Base-by-base conservation (phyloP, 768 basidiomycete genomes). In the Podaxis rugospora region DNA sequence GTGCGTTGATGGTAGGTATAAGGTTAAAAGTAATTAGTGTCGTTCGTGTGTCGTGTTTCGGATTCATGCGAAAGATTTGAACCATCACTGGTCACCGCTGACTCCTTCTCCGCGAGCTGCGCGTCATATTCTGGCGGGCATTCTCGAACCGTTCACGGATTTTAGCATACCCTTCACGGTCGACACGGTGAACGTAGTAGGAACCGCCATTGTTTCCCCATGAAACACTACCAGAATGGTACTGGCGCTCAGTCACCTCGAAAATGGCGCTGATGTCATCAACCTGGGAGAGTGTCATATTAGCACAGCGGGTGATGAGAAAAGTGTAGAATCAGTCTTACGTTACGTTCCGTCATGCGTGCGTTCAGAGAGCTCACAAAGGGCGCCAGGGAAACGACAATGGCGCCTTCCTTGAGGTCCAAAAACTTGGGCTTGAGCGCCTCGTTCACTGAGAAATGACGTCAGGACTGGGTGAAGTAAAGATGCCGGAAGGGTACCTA, bases 341-440 rank as follows among this genome's bases (percentile, higher is more conserved):
- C 89, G 65, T 94, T 96, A 49, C 90, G 88, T 66, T 93, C 88
- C 0, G 90, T 93, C 60, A 97, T 78, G 39, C 91, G 85, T 46
- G 87, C 89, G 65, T 88, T 82, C 37, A 81, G 66, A 0, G 85
- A 83, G 35, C 88, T 83, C 59, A 95, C 88, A 64, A 93, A 97
- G 1, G 94, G 93, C 61, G 89, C 86, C 16, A 99, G 76, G 18
- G 92, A 94, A 39, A 98, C 84, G 51, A 99, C 90, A 51, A 87
- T 87, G 0, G 95, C 93, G 18, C 93, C 92, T 62, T 96, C 93
- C 69, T 94, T 97, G 62, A 98, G 77, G 69, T 99, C 97, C 57
- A 99, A 78, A 74, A 98, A 98, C 68, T 93, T 90, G 28, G 90
- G 87, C 49, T 90, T 81, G 14, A 99, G 76, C 1, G 87, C 84